Conservation (phyloP, 345 rosid genomes). For the Populus nigra region DNA sequence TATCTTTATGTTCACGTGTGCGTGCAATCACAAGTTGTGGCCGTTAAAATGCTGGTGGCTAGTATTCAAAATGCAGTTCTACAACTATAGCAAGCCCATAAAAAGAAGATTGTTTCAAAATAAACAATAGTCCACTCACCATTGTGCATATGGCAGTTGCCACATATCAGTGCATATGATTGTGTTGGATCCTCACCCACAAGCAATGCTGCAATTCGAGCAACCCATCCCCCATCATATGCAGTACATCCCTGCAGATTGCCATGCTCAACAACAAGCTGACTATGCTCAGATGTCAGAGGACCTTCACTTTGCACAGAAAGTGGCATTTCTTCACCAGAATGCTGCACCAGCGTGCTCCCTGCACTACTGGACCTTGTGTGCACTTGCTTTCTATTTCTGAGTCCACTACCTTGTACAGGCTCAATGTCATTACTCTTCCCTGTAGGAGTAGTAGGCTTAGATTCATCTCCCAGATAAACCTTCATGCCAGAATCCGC, state of each 20-base stretch:
- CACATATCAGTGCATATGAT: slow-evolving; percentile 91
- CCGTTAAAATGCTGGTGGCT: not conserved
- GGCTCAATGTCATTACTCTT: slow-evolving; percentile 67
- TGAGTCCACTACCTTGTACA: slow-evolving; percentile 60
- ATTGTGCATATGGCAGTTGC: slow-evolving; percentile 91
- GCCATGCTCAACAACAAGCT: slow-evolving; percentile 63
- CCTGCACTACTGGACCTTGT: slow-evolving; percentile 51
- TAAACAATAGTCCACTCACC: slow-evolving; percentile 43
- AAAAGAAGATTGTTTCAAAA: too few relatives aligned
- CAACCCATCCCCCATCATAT: slow-evolving; percentile 77
- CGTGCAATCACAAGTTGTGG: not conserved
- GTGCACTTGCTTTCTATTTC: slow-evolving; percentile 62
- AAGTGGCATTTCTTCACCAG: slow-evolving; percentile 41
- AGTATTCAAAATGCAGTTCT: not conserved
- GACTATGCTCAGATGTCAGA: slow-evolving; percentile 44
- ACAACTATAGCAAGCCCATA: not conserved
- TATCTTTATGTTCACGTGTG: not conserved
- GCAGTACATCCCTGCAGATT: slow-evolving; percentile 47
- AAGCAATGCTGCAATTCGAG: slow-evolving; percentile 89
- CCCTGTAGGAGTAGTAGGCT: slow-evolving; percentile 40
- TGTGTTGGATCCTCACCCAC: slow-evolving; percentile 95
- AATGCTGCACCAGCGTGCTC: slow-evolving; percentile 37
- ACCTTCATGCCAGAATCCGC: slow-evolving; percentile 89
- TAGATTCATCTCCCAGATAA: slow-evolving; percentile 61
- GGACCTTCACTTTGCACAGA: slow-evolving; percentile 37